phyloP scores from a whole-genome alignment of 2,329 filamentous ascomycete genomes.

The Pseudocercospora macadamiae region DNA sequence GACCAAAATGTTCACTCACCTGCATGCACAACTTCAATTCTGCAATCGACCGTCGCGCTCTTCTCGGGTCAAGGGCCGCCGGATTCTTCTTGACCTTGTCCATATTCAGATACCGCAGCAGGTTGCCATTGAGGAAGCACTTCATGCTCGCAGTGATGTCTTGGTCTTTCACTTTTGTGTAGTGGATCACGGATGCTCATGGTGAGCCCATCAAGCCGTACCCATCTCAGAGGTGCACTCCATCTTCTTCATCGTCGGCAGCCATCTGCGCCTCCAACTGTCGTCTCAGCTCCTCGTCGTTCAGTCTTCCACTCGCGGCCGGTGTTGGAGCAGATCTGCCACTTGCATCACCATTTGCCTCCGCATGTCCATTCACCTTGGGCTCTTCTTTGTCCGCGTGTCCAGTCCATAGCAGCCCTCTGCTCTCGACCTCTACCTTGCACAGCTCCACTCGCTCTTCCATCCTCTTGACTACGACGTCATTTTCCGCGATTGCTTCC shows the following conservation, averaged over 20 bases:
- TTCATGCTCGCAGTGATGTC: too few relatives aligned
- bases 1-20: too few relatives aligned
- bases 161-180: too few relatives aligned
- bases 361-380: conserved; percentile 23
- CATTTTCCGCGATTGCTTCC: conserved; percentile 74
- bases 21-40: too few relatives aligned
- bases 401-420: conserved; percentile 57
- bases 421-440: conserved; percentile 65
- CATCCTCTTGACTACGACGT: conserved; percentile 69
- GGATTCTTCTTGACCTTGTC: too few relatives aligned
- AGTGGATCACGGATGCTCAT: too few relatives aligned
- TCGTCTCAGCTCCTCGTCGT: conserved; percentile 62
- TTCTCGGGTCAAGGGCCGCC: too few relatives aligned
- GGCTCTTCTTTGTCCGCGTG: conserved; percentile 29
- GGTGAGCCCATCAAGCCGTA: too few relatives aligned
- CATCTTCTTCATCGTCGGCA: conserved; percentile 54
- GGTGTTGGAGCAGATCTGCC: conserved; percentile 13
- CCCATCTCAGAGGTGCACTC: conserved; percentile 67
- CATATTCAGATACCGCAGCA: too few relatives aligned
- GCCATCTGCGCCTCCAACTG: conserved; percentile 60
- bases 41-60: too few relatives aligned
- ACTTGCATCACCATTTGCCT: conserved; percentile 28
- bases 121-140: too few relatives aligned
- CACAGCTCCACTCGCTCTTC: conserved; percentile 66
- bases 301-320: conserved; percentile 51